Evolutionary conservation across 768 basidiomycete species (phyloP).

Genomic region (Leccinum fibrillosum): DNA sequence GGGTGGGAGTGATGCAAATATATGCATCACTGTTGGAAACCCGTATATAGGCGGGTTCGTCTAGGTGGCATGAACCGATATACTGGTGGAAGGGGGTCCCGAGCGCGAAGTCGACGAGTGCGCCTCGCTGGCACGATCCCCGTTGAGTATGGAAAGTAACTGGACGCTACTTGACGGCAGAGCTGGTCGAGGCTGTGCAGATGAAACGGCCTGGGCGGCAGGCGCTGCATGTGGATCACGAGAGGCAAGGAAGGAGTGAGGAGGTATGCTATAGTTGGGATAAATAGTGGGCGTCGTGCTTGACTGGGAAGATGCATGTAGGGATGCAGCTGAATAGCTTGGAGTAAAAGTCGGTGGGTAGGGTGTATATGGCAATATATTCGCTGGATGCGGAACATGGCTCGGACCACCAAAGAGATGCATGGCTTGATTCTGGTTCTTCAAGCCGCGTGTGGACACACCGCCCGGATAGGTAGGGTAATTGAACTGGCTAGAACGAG

Average conservation of each 20-base stretch:
- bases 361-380: slow-evolving; percentile 7
- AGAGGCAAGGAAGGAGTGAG: slow-evolving; percentile 8
- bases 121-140: slow-evolving; percentile 15
- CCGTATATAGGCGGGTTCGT: slow-evolving; percentile 5
- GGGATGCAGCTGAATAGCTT: slow-evolving; percentile 19
- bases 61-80: slow-evolving; percentile 25
- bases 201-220: slow-evolving; percentile 9
- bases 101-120: slow-evolving; percentile 9
- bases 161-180: slow-evolving; percentile 26
- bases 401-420: slow-evolving; percentile 9
- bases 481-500: slow-evolving; percentile 46
- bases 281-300: slow-evolving; percentile 10
- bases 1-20: slow-evolving; percentile 17
- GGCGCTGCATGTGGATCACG: slow-evolving; percentile 14
- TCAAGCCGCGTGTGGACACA: slow-evolving; percentile 5
- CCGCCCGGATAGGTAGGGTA: slow-evolving; percentile 27
- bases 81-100: slow-evolving; percentile 6
- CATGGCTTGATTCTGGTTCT: slow-evolving; percentile 15
- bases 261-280: slow-evolving; percentile 10
- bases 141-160: slow-evolving; percentile 36
- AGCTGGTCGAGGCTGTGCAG: slow-evolving; percentile 16
- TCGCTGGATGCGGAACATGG: slow-evolving; percentile 4
- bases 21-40: slow-evolving; percentile 12
- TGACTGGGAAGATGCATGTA: slow-evolving; percentile 11
- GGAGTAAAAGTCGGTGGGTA: slow-evolving; percentile 15